A percentile compares a stretch with the other conserved stretches of the same genome.
Conservation (phyloP, 2,329 filamentous ascomycete species). For the Neonectria sp. region DNA sequence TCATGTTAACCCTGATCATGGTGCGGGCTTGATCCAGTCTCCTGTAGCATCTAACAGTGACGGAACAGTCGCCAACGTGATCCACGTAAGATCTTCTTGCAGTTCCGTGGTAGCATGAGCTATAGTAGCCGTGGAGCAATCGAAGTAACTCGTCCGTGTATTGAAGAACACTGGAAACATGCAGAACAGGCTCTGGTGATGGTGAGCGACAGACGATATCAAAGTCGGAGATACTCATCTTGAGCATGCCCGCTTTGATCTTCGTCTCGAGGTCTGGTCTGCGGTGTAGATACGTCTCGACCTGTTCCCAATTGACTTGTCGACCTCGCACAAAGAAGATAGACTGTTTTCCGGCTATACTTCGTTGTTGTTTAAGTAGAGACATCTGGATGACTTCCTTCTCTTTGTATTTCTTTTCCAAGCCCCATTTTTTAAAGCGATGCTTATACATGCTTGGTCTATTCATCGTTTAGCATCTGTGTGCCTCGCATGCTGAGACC, state of each 20-base stretch:
- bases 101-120: neutral
- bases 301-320: constrained; percentile 3
- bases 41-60: constrained; percentile 1
- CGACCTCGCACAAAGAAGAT: neutral
- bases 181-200: neutral
- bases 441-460: constrained; percentile 9
- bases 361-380: constrained; percentile 7
- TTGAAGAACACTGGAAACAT: constrained; percentile 4
- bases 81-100: neutral
- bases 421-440: constrained; percentile 7
- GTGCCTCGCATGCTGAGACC: neutral
- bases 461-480: neutral
- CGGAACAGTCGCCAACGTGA: neutral
- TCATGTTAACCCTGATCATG: neutral
- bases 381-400: constrained; percentile 10
- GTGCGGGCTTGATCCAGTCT: constrained; percentile 1
- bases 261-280: constrained; percentile 4
- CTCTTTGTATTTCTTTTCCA: constrained; percentile 10
- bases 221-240: neutral
- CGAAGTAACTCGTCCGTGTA: constrained; percentile 3
- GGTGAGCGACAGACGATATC: constrained; percentile 3
- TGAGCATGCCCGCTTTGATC: constrained; percentile 13
- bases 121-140: constrained; percentile 1
- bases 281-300: constrained; percentile 10
- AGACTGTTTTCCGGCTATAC: neutral